Evolutionary conservation across 768 basidiomycete species (phyloP), one percentile per base, ranked within the genome.

Genomic region (Phaeolepiota aurea): DNA sequence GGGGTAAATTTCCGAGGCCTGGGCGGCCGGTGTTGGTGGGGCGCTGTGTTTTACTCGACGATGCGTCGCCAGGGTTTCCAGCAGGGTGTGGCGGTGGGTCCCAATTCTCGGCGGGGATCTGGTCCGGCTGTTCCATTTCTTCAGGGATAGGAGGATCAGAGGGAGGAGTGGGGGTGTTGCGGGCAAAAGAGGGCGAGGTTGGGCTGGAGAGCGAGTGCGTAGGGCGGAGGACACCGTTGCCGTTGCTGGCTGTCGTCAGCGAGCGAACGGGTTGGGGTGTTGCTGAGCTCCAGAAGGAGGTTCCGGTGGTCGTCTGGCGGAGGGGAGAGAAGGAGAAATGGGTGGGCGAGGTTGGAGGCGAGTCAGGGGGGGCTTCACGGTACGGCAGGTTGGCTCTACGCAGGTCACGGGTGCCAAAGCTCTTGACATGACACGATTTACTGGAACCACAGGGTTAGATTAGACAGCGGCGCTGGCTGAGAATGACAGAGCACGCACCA

Each of bases 351-450:
- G 50, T 55, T 25, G 54, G 32, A 9, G 32, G 51, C 25, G 49
- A 43, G 31, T 43, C 50, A 10, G 52, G 45, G 14, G 57, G 57
- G 15, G 48, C 67, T 22, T 64, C 60, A 47, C 63, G 59, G 44
- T 75, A 56, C 18, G 82, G 77, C 7, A 84, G 74, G 53, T 85
- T 84, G 41, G 79, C 80, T 40, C 79, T 76, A 38, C 84, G 74
- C 21, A 87, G 70, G 52, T 85, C 77, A 40, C 73, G 71, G 5
- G 82, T 87, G 15, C 86, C 88, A 49, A 90, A 92, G 47, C 67
- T 75, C 68, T 79, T 84, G 39, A 77, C 54, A 55, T 93, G 87
- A 52, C 90, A 93, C 35, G 69, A 65, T 69, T 90, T 91, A 64
- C 90, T 92, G 58, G 42, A 44, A n/a, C n/a, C n/a, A 43, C 31